Base-by-base conservation (phyloP, 1,139 yeast species). In the Pneumocystis jirovecii region DNA sequence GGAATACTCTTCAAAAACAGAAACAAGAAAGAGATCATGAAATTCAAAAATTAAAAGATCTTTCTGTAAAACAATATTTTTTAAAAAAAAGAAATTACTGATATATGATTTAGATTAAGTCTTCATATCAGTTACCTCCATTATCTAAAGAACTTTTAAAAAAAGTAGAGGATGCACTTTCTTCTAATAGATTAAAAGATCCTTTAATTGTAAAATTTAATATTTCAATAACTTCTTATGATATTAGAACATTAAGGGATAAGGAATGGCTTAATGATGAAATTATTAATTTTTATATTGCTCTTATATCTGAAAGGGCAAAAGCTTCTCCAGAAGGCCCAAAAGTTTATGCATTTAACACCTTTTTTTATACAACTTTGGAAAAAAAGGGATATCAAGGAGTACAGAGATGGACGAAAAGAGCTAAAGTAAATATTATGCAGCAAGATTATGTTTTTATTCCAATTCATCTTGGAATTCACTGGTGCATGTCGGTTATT, bases 401-500 rank as follows among this genome's bases (percentile, higher is more conserved):
- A 7, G 97, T 93, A 4, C 82, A 84, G 39, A 79, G 95, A 69
- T 93, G 98, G 98, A 88, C 96, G 66, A 89, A 86, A 71, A 81
- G 96, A 65, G 86, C 87, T 68, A 87, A 89, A 71, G 80, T 86
- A 60, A 83, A 86, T 69, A 84, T 91, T 12, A 80, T 84, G 7
- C 79, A 82, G 57, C 77, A 86, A 69, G 86, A 85, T 61, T 78
- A 82, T 68, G 80, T 95, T 7, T 80, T 93, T 69, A 85, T 88
- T 6, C 99, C 99, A 0, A 85, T 93, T 37, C 93, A 93, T 73
- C 79, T 89, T 40, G 81, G 86, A 66, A 82, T 93, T 0, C 99
- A 93, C 74, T 93, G 99, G 99, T 95, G 96, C 3, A 76, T 91
- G 61, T 91, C 95, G 0, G 86, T 86, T 37, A 81, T 93, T 45